phyloP scores from a whole-genome alignment of 345 rosid genomes.

The Syzygium oleosum region DNA sequence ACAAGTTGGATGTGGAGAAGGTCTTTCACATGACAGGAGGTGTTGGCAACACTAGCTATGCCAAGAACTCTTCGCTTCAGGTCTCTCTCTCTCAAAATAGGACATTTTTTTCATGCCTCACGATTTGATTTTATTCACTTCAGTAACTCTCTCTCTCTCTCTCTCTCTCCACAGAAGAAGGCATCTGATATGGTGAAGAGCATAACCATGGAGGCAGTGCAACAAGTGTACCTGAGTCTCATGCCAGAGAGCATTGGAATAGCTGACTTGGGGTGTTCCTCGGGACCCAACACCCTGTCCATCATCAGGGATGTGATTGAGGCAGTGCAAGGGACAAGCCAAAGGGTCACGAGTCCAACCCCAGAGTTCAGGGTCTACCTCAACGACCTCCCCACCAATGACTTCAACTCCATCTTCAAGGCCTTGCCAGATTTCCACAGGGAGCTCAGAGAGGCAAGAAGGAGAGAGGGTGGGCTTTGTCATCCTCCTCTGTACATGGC shows the following conservation, averaged over 20 bases:
- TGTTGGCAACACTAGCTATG: constrained; percentile 59
- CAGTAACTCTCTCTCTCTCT: background rate
- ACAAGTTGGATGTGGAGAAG: constrained; percentile 28
- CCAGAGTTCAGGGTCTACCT: constrained; percentile 33
- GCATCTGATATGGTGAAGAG: constrained; percentile 61
- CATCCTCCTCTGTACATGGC: constrained; percentile 17
- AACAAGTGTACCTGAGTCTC: constrained; percentile 26
- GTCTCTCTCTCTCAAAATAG: constrained; percentile 6
- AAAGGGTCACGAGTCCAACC: constrained; percentile 1
- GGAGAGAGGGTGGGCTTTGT: background rate
- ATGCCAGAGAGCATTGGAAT: constrained; percentile 27
- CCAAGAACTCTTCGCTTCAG: constrained; percentile 63
- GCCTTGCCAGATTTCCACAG: constrained; percentile 34
- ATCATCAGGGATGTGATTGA: constrained; percentile 28
- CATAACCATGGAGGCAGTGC: constrained; percentile 45
- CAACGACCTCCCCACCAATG: constrained; percentile 53
- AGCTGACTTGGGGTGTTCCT: constrained; percentile 56
- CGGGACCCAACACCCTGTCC: constrained; percentile 41
- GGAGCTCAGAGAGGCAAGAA: constrained; percentile 18
- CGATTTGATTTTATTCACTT: background rate
- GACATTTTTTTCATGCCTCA: background rate
- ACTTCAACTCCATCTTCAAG: constrained; percentile 46
- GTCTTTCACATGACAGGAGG: constrained; percentile 62
- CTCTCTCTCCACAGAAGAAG: constrained; percentile 36
- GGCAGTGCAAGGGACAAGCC: constrained; percentile 20